These are phyloP conservation scores for Neonectria punicea DNA, from an alignment of 2,329 filamentous ascomycete genomes.

Conservation along the genomic window DNA sequence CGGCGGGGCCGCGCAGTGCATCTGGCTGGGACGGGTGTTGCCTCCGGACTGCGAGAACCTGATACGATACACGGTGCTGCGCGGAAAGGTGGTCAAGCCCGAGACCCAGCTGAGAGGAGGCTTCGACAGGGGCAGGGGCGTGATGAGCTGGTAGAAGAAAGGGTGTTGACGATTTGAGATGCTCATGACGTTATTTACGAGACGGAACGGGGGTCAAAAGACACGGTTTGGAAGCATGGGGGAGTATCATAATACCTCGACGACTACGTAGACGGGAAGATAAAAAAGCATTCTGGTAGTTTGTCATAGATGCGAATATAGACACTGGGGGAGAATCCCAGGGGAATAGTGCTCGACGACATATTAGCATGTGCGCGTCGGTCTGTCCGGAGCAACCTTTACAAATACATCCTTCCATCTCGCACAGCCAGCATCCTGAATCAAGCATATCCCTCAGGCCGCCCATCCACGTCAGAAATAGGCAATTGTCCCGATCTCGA, in stretches of 20 bases:
- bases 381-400: not conserved
- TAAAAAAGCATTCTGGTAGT: not conserved
- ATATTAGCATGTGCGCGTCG: not conserved
- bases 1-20: conserved; percentile 82
- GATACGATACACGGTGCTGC: conserved; percentile 85
- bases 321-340: conserved; percentile 1
- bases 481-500: not conserved
- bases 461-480: not conserved
- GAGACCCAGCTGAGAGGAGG: conserved; percentile 86
- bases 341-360: not conserved
- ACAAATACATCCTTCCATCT: not conserved
- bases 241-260: conserved; percentile 9
- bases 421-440: not conserved
- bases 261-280: not conserved
- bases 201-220: not conserved
- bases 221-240: not conserved
- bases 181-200: not conserved
- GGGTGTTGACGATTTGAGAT: conserved; percentile 6
- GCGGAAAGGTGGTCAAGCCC: conserved; percentile 95
- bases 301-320: conserved; percentile 8
- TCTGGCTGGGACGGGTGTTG: conserved; percentile 86
- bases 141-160: conserved; percentile 83
- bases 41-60: conserved; percentile 96
- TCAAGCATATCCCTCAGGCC: not conserved
- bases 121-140: conserved; percentile 82